Evolutionary conservation across 2,329 filamentous ascomycete species (phyloP).

Genomic region (Fusarium chlamydosporum): DNA sequence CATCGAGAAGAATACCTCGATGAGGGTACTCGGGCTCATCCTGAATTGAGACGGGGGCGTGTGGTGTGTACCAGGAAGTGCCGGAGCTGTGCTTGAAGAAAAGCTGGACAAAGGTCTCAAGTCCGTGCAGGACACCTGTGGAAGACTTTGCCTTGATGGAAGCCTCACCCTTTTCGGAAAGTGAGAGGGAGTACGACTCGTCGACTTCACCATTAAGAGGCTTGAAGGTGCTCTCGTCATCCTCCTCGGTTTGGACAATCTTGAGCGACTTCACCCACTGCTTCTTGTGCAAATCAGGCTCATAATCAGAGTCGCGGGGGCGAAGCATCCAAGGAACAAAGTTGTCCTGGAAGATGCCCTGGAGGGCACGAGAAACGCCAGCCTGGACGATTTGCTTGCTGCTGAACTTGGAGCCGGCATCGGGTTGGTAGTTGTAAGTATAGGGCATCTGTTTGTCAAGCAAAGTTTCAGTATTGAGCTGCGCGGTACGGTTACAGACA

Average conservation of each 20-base stretch:
- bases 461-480: slow-evolving; percentile 53
- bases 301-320: slow-evolving; percentile 72
- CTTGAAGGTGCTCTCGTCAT: slow-evolving; percentile 71
- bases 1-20: slow-evolving; percentile 84
- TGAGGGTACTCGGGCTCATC: slow-evolving; percentile 82
- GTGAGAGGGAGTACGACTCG: slow-evolving; percentile 79
- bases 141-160: slow-evolving; percentile 75
- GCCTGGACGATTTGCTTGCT: slow-evolving; percentile 69
- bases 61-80: slow-evolving; percentile 73
- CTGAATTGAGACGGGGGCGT: slow-evolving; percentile 78
- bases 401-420: slow-evolving; percentile 57
- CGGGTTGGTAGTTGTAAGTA: slow-evolving; percentile 61
- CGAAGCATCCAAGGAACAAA: slow-evolving; percentile 86
- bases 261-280: slow-evolving; percentile 70
- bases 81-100: slow-evolving; percentile 79
- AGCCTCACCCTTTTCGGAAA: slow-evolving; percentile 71
- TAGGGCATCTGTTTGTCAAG: slow-evolving; percentile 63
- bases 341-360: slow-evolving; percentile 75
- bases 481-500: slow-evolving; percentile 38
- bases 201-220: slow-evolving; percentile 75
- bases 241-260: slow-evolving; percentile 70
- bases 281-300: slow-evolving; percentile 67
- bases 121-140: slow-evolving; percentile 77
- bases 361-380: slow-evolving; percentile 71
- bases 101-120: slow-evolving; percentile 83